Evolutionary conservation across 2,329 filamentous ascomycete genomes (phyloP), one percentile per base, ranked within the genome.

Genomic region (Didymella pomorum): DNA sequence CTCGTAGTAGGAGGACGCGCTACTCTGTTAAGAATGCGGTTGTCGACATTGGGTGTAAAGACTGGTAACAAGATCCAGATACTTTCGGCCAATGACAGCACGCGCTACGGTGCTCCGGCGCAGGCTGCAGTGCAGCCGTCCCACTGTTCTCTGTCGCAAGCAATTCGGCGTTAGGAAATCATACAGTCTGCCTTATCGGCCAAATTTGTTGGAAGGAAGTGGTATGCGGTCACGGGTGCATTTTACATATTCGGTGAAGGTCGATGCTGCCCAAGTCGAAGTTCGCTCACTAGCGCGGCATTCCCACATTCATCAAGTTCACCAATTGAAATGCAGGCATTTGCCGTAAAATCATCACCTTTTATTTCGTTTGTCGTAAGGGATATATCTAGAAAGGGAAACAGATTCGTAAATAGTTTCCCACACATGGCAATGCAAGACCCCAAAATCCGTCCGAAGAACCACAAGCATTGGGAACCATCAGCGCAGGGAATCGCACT

Each of bases 381-480:
- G 65, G 66, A 72, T 69, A 69, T 70, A 71, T 72, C 66, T 70
- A 74, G 68, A 65, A 66, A 68, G 65, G 68, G 65, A 69, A 56
- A 69, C 58, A 50, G 64, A 71, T 71, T 71, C 70, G 66, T 75
- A 60, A 73, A 70, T 73, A 62, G 69, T 71, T 69, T 71, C 69
- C 71, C 71, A 67, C 65, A 74, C 58, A 69, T 73, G 68, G 71
- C 72, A 75, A 74, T 75, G 73, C 73, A 74, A 77, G 67, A 72
- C 71, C 64, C 64, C 71, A 73, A 71, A 73, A 72, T 67, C 69
- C 63, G 55, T 73, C 71, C 71, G 73, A 72, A 75, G 69, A 75
- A 71, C 65, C 65, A 67, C 69, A 68, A 71, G 71, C 65, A 69
- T 67, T 66, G 60, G 72, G 69, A 65, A 68, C 70, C 68, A 66